phyloP scores from a whole-genome alignment of 352 stramenopile species.

The Pythium angustatum region DNA sequence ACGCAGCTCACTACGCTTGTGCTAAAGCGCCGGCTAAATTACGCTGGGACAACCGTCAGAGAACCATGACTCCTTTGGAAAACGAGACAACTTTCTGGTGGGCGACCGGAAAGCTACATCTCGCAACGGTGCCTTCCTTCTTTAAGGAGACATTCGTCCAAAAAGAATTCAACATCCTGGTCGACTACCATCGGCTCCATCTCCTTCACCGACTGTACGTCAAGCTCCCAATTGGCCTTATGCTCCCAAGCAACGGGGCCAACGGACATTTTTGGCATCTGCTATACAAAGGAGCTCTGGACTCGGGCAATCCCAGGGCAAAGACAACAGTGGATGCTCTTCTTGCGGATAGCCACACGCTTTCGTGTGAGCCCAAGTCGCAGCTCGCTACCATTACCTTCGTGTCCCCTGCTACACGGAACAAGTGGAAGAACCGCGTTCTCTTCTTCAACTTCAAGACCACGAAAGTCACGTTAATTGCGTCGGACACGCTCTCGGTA shows the following conservation, averaged over 20 bases:
- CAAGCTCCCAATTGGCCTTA: not conserved
- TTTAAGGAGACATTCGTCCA: not conserved
- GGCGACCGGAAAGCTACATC: not conserved
- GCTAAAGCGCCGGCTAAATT: not conserved
- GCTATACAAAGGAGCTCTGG: not conserved
- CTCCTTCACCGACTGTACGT: not conserved
- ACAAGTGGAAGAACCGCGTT: constrained; percentile 4
- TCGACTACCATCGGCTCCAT: not conserved
- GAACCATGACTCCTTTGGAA: no score
- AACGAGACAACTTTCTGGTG: no score
- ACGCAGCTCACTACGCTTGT: not conserved
- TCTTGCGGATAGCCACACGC: not conserved
- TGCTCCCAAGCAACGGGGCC: not conserved
- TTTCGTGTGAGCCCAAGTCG: not conserved
- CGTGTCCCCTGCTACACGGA: not conserved
- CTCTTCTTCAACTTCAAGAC: not conserved
- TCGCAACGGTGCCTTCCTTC: not conserved
- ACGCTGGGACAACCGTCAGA: no score
- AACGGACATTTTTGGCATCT: not conserved
- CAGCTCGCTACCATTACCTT: not conserved
- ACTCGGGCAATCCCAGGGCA: not conserved
- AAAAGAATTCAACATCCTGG: not conserved
- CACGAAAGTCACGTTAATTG: not conserved
- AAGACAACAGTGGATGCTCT: not conserved
- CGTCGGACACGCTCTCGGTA: not conserved